Evolutionary conservation across 108 stramenopile species (phyloP).

Genomic region (Cyclostephanos tholiformis): DNA sequence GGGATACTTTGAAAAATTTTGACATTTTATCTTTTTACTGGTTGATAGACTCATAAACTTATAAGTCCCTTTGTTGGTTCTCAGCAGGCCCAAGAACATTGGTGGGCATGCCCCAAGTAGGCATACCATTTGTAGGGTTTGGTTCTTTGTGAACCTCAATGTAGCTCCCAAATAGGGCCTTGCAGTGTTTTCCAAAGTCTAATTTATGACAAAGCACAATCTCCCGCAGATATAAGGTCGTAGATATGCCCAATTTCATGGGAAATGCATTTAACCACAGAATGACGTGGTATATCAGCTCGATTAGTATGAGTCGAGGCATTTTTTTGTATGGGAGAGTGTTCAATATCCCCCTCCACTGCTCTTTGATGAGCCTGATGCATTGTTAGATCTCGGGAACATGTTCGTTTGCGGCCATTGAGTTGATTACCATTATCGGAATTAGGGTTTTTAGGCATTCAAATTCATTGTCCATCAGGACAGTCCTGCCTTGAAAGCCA

Average conservation of each 20-base stretch:
- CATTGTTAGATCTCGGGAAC: not conserved
- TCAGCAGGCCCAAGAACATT: not conserved
- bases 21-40: not conserved
- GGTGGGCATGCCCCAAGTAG: not conserved
- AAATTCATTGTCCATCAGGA: not conserved
- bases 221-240: too few relatives aligned
- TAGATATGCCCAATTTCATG: too few relatives aligned
- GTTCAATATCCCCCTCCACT: not conserved
- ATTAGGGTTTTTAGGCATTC: not conserved
- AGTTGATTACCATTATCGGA: not conserved
- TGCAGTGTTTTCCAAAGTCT: not conserved
- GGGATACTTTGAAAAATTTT: not conserved
- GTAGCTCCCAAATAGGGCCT: not conserved
- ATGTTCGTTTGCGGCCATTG: not conserved
- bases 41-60: not conserved
- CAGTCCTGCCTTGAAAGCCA: not conserved
- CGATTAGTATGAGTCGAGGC: not conserved
- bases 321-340: not conserved
- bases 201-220: not conserved
- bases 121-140: not conserved
- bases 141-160: too few relatives aligned
- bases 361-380: not conserved
- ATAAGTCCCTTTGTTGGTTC: not conserved
- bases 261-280: not conserved
- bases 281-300: not conserved